Evolutionary conservation across 2,329 filamentous ascomycete genomes (phyloP), one percentile per base, ranked within the genome.

Genomic region (Alternaria triticina): DNA sequence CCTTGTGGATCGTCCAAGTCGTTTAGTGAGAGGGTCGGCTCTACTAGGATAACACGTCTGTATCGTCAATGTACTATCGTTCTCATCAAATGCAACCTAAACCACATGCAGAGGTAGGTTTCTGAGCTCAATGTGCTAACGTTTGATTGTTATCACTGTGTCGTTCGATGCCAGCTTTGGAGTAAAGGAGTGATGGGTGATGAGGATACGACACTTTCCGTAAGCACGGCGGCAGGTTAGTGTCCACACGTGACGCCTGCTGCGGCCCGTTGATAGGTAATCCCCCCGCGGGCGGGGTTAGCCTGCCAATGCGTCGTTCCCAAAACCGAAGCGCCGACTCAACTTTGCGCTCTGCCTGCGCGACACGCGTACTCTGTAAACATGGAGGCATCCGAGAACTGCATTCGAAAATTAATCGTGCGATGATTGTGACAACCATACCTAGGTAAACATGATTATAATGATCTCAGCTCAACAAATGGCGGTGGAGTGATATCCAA

Each of bases 401-500:
- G 36, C 36, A 2, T 40, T 11, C 5, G 36, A 0, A 17, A 11
- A 17, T 40, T 11, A 3, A 40, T 40, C 36, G n/a, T 40, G 36
- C 36, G 49, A 52, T 12, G 22, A 3, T 5, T 36, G 49, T 20
- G 23, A 11, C 7, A 13, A 5, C 3, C 36, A 8, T 40, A n/a
- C n/a, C n/a, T n/a, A n/a, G n/a, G n/a, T n/a, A 22, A 9, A 52
- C 9, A 28, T 9, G 7, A 52, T 9, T n/a, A 36, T 1, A 36
- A 30, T 30, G 28, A 30, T 30, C 47, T 8, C 20, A 52, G 28
- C 1, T 52, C 49, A 52, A 36, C 49, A 52, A 52, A 40, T 15
- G 49, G 30, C 30, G 49, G 49, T 72, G 71, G 69, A 62, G 65
- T 74, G 71, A 73, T 52, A 22, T 57, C 58, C 11, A 49, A 36